phyloP scores from a whole-genome alignment of 2,329 filamentous ascomycete species.

The Lachnellula suecica region DNA sequence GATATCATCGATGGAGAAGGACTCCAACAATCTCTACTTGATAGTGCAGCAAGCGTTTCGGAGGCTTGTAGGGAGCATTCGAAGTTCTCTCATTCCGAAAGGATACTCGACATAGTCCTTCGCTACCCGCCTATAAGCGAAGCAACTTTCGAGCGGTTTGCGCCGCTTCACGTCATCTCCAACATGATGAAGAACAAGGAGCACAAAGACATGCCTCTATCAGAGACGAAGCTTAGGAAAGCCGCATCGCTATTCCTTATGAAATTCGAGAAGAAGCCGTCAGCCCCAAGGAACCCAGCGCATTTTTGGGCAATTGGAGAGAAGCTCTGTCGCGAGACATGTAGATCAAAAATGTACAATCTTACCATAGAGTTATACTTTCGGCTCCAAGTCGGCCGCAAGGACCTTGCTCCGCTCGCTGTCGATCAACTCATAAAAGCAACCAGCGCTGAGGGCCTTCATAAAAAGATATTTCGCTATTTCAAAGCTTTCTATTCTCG shows the following conservation, averaged over 20 bases:
- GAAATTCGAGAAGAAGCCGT: conserved; percentile 21
- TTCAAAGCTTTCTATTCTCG: conserved; percentile 21
- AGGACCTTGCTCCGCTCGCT: background rate
- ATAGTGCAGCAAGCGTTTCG: conserved; percentile 17
- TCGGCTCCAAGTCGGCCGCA: conserved; percentile 15
- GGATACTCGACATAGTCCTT: conserved; percentile 22
- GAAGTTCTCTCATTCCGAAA: conserved; percentile 15
- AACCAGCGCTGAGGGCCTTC: conserved; percentile 16
- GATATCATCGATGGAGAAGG: conserved; percentile 6
- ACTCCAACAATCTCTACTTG: conserved; percentile 13
- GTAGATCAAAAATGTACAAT: conserved; percentile 17
- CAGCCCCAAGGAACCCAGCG: conserved; percentile 3
- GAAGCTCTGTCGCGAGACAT: conserved; percentile 22
- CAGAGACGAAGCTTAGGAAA: conserved; percentile 17
- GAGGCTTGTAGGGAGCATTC: conserved; percentile 11
- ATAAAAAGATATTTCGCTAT: conserved; percentile 15
- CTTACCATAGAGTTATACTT: conserved; percentile 22
- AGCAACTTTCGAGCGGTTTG: conserved; percentile 19
- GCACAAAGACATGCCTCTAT: background rate
- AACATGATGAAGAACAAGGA: conserved; percentile 9
- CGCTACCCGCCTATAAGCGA: conserved; percentile 17
- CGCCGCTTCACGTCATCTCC: conserved; percentile 18
- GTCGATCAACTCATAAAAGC: conserved; percentile 25
- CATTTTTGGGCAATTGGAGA: conserved; percentile 13
- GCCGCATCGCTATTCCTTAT: conserved; percentile 27